These are phyloP conservation scores for Fusarium pseudonygamai DNA, from an alignment of 2,329 filamentous ascomycete genomes.

Conservation along the genomic window DNA sequence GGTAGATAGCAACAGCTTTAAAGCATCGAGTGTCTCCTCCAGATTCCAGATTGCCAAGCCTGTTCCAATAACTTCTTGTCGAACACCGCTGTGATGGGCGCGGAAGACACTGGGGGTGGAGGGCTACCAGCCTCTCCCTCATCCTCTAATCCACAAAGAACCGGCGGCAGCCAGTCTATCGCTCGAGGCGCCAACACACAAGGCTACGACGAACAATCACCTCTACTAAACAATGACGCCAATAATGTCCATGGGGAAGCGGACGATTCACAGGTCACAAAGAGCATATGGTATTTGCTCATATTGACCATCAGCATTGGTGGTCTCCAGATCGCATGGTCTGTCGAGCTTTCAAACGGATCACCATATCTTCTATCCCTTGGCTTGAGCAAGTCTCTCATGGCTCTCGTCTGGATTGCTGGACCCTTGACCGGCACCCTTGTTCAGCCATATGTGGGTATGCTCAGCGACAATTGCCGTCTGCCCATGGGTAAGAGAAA, in stretches of 20 bases:
- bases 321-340: conserved; percentile 94
- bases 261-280: conserved; percentile 67
- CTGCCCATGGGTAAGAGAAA: conserved; percentile 80
- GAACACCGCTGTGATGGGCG: conserved; percentile 21
- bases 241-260: conserved; percentile 10
- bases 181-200: conserved; percentile 24
- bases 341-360: conserved; percentile 92
- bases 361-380: conserved; percentile 85
- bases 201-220: conserved; percentile 45
- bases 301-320: conserved; percentile 87
- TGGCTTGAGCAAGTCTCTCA: conserved; percentile 82
- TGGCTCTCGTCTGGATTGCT: conserved; percentile 87
- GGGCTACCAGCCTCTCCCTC: conserved; percentile 11
- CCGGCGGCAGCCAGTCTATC: conserved; percentile 22
- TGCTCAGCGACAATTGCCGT: conserved; percentile 81
- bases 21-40: conserved; percentile 8
- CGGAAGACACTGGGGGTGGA: conserved; percentile 9
- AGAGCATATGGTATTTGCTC: conserved; percentile 86
- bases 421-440: conserved; percentile 81
- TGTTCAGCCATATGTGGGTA: conserved; percentile 85
- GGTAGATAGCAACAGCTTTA: conserved; percentile 7
- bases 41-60: conserved; percentile 11
- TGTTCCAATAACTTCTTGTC: conserved; percentile 3
- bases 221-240: conserved; percentile 40
- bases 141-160: conserved; percentile 16